phyloP scores from a whole-genome alignment of 2,329 filamentous ascomycete genomes.

The Sporothrix humicola region DNA sequence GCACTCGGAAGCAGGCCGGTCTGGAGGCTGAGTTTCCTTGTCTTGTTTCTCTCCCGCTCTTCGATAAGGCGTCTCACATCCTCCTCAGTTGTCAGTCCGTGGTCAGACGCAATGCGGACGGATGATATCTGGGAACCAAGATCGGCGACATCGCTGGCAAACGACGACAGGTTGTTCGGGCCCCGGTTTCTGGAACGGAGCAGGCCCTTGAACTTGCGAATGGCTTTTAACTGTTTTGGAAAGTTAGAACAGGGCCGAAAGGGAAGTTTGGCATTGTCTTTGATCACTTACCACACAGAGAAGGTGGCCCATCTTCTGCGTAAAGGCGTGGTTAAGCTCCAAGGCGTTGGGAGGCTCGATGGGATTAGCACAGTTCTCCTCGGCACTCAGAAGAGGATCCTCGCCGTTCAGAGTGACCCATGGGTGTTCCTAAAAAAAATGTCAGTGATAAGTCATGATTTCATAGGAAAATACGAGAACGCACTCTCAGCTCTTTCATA shows the following conservation, averaged over 20 bases:
- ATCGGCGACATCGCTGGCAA: background rate
- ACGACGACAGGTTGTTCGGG: background rate
- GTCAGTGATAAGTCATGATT: too few relatives aligned
- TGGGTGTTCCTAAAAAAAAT: conserved; percentile 70
- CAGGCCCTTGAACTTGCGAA: conserved; percentile 82
- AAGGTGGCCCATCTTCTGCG: conserved; percentile 83
- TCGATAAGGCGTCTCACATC: conserved; percentile 58
- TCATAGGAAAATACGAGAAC: conserved; percentile 41
- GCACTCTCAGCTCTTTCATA: conserved; percentile 81
- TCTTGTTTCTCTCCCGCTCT: conserved; percentile 52
- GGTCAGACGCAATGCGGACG: background rate
- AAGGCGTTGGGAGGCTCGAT: conserved; percentile 86
- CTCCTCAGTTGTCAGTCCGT: conserved; percentile 40
- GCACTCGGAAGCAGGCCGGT: conserved; percentile 33
- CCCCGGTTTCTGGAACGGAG: conserved; percentile 52
- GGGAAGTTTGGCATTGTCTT: background rate
- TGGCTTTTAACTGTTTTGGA: conserved; percentile 76
- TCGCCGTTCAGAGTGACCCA: conserved; percentile 86
- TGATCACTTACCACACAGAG: conserved; percentile 72
- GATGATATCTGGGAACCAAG: conserved; percentile 21
- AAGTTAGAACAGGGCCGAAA: background rate
- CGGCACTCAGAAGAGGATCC: conserved; percentile 77
- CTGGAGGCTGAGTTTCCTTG: conserved; percentile 43
- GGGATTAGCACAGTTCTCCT: conserved; percentile 83
- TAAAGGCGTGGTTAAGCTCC: conserved; percentile 90